These are phyloP conservation scores for Solanum etuberosum DNA, from an alignment of 257 asterid species.

Conservation along the genomic window DNA sequence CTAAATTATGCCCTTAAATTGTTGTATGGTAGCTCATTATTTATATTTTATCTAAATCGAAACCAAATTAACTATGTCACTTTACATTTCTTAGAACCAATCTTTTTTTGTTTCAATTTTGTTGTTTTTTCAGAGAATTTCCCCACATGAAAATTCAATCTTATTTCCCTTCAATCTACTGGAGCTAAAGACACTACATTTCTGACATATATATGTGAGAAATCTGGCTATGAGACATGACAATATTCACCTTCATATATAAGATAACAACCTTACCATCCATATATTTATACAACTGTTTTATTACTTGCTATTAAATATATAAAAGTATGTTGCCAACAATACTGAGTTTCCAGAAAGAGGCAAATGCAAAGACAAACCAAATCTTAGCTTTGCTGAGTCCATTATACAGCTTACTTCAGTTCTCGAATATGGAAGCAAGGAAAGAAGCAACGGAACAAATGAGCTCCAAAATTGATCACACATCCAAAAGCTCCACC, in stretches of 20 bases:
- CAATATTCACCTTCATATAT: background rate
- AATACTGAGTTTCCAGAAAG: background rate
- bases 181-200: background rate
- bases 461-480: constrained; percentile 23
- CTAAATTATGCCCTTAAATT: background rate
- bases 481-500: constrained; percentile 38
- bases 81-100: background rate
- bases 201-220: background rate
- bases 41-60: background rate
- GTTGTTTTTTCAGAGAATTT: background rate
- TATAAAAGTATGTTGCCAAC: background rate
- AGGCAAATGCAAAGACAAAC: background rate
- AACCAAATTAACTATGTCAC: background rate
- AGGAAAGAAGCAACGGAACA: constrained; percentile 46
- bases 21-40: background rate
- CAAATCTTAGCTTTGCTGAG: background rate
- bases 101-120: background rate
- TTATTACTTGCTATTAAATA: background rate
- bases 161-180: background rate
- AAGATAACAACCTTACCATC: background rate
- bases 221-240: background rate
- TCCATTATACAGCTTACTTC: background rate
- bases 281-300: background rate
- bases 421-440: constrained; percentile 43
- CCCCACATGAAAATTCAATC: background rate